These are phyloP conservation scores for Udeniomyces megalosporus DNA, from an alignment of 768 basidiomycete genomes.

Conservation along the genomic window DNA sequence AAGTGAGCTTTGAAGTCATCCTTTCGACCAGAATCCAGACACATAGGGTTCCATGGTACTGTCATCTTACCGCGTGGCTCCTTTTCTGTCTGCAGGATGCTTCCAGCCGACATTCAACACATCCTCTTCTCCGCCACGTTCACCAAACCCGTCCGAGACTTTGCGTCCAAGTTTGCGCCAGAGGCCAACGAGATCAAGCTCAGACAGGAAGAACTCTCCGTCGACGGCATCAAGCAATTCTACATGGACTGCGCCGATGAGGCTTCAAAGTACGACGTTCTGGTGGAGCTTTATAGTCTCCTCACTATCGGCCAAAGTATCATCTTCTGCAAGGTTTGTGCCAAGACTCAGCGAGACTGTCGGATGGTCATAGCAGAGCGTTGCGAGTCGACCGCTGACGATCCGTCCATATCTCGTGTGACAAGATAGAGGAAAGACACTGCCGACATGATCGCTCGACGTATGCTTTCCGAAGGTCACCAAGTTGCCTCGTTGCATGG, in stretches of 20 bases:
- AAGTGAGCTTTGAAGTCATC: slow-evolving; percentile 58
- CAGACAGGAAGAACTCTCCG: slow-evolving; percentile 79
- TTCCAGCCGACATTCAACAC: slow-evolving; percentile 43
- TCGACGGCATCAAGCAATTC: slow-evolving; percentile 89
- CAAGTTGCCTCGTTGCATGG: slow-evolving; percentile 93
- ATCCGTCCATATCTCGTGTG: background rate
- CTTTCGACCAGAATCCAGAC: slow-evolving; percentile 19
- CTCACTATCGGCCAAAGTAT: slow-evolving; percentile 96
- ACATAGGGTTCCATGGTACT: background rate
- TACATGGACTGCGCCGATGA: slow-evolving; percentile 91
- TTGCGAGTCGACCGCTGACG: too few relatives aligned
- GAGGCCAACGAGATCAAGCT: slow-evolving; percentile 91
- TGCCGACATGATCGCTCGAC: slow-evolving; percentile 74
- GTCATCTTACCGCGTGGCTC: background rate
- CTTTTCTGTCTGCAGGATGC: slow-evolving; percentile 20
- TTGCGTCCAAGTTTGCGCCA: slow-evolving; percentile 84
- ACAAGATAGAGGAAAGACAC: slow-evolving; percentile 58
- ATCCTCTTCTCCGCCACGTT: slow-evolving; percentile 98
- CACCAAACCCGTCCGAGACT: slow-evolving; percentile 79
- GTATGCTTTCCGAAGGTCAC: slow-evolving; percentile 87
- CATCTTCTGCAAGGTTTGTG: slow-evolving; percentile 80
- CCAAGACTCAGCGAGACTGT: background rate
- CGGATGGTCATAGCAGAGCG: too few relatives aligned
- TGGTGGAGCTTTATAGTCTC: slow-evolving; percentile 73
- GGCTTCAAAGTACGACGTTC: slow-evolving; percentile 86